Evolutionary conservation across 2,329 filamentous ascomycete species (phyloP), one percentile per base, ranked within the genome.

Genomic region (Alternaria ventricosa): DNA sequence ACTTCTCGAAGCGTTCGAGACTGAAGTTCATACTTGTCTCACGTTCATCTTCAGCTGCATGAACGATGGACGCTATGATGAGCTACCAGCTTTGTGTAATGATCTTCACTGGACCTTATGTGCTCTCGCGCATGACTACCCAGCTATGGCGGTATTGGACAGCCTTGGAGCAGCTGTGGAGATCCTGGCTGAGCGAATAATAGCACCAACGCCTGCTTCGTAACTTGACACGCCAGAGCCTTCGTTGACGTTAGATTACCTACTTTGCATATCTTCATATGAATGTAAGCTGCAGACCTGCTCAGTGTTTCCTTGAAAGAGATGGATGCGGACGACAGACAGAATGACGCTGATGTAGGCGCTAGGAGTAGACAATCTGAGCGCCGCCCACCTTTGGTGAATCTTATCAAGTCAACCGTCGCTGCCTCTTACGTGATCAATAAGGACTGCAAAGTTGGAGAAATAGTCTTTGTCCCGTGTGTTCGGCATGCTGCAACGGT

Each of bases 61-160:
- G 12, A 57, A 54, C n/a, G 22, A 33, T n/a, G 23, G 44, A 28
- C 27, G 47, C 20, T 50, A n/a, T 13, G 5, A 53, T 10, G 23
- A 60, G 9, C 30, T 64, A 18, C 44, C 30, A 22, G 23, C 8
- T 13, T 30, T 60, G 12, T 41, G n/a, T 7, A 28, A n/a, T n/a
- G n/a, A 60, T 13, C 51, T 55, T 25, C 43, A 57, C 12, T 64
- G 46, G 61, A 44, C 55, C 25, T 22, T 58, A n/a, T 53, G 30
- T 27, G 58, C 57, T 30, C 30, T 57, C 13, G 44, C 57, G 23
- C 23, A 51, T n/a, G 28, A 54, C 1, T 59, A 22, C 13, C 57
- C 57, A 13, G 4, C 41, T n/a, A 23, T 55, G 25, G 30, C n/a
- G 5, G 15, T 56, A 11, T 46, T 63, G 28, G 18, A 41, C 7